Percentiles rank a stretch among this genome's conserved stretches.
These are phyloP conservation scores for Cystobasidiopsis lactophilus DNA, from an alignment of 768 basidiomycete species.

Conservation along the genomic window DNA sequence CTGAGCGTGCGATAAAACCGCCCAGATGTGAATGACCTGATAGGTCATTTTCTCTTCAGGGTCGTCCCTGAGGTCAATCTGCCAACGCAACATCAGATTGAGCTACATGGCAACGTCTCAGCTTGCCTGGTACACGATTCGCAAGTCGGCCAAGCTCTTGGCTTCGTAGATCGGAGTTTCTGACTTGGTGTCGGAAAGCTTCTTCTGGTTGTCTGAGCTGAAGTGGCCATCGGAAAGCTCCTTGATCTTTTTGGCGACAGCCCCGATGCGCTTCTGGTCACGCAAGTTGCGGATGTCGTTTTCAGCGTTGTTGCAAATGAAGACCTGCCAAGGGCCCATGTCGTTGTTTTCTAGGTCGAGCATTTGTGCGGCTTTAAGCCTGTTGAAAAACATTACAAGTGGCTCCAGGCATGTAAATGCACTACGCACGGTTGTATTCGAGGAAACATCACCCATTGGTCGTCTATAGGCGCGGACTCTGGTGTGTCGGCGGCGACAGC, in stretches of 20 bases:
- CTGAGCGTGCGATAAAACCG: slow-evolving; percentile 3
- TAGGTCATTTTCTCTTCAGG: neutral
- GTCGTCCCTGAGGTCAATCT: neutral
- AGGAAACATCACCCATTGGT: too few species aligned
- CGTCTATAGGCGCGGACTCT: too few species aligned
- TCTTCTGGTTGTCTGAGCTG: slow-evolving; percentile 5
- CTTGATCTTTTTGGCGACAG: slow-evolving; percentile 3
- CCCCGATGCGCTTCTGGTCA: neutral
- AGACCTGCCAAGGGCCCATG: neutral
- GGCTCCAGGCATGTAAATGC: too few species aligned
- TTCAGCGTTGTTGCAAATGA: neutral
- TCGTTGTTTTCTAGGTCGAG: neutral
- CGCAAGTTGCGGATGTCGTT: slow-evolving; percentile 1
- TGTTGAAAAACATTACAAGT: too few species aligned
- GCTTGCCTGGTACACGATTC: slow-evolving; percentile 1
- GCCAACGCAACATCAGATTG: neutral
- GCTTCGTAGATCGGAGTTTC: slow-evolving; percentile 9
- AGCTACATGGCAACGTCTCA: neutral
- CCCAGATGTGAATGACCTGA: slow-evolving; percentile 8
- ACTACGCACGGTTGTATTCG: too few species aligned
- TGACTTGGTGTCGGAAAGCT: neutral
- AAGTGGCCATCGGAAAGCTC: slow-evolving; percentile 5
- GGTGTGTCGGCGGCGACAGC: too few species aligned
- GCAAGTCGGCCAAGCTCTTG: slow-evolving; percentile 4
- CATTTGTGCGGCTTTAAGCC: neutral